phyloP scores from a whole-genome alignment of 768 basidiomycete genomes.

The Pleurotus pulmonarius region DNA sequence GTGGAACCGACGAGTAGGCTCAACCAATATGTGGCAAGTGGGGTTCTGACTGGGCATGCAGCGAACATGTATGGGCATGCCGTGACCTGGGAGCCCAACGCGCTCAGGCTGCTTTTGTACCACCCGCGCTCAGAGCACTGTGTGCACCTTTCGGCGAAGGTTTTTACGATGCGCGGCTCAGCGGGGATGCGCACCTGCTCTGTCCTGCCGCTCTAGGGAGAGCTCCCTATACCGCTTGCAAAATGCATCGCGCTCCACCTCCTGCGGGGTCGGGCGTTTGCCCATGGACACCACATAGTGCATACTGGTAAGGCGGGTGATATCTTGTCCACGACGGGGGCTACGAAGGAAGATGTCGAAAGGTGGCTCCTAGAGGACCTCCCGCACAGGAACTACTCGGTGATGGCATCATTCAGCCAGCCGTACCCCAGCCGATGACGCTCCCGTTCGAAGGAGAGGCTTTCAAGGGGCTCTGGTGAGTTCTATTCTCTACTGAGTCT shows the following conservation, averaged over 20 bases:
- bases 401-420: no score
- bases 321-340: no score
- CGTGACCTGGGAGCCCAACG: slow-evolving; percentile 14
- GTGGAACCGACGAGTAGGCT: no score
- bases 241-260: neutral
- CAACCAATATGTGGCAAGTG: slow-evolving; percentile 23
- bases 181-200: neutral
- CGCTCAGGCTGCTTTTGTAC: slow-evolving; percentile 4
- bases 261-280: neutral
- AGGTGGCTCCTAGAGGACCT: neutral
- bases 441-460: no score
- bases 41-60: slow-evolving; percentile 22
- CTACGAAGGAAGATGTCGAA: neutral
- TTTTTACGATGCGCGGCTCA: neutral
- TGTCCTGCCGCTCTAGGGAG: neutral
- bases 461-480: no score
- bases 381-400: neutral
- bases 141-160: neutral
- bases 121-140: neutral
- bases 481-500: no score
- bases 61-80: slow-evolving; percentile 20
- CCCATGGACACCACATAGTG: neutral
- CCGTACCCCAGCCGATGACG: no score
- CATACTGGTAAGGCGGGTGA: neutral
- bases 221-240: neutral